Evolutionary conservation across 1,284 basidiomycete species (phyloP).

Genomic region (Boletus holoroseus): DNA sequence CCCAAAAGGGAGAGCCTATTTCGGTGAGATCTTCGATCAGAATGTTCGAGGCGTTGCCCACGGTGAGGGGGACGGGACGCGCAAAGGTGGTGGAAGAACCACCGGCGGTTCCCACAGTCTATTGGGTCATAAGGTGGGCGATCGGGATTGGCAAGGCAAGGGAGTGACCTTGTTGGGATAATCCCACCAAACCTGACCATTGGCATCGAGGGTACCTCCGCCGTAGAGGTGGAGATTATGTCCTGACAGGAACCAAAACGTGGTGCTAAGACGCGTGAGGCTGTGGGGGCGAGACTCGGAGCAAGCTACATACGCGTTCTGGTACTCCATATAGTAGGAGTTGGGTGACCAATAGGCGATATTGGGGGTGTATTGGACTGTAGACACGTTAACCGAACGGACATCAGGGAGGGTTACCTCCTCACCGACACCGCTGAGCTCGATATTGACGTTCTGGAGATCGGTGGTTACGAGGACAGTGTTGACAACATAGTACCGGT

Average conservation of each 20-base stretch:
- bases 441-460: conserved; percentile 38
- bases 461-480: conserved; percentile 38
- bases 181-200: conserved; percentile 41
- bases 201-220: conserved; percentile 39
- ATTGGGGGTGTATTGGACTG: conserved; percentile 39
- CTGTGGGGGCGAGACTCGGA: background rate
- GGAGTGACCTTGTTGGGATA: conserved; percentile 15
- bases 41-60: conserved; percentile 43
- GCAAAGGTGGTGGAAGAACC: conserved; percentile 36
- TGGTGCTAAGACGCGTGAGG: conserved; percentile 33
- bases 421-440: conserved; percentile 36
- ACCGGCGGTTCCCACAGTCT: conserved; percentile 19
- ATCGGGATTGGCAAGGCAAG: conserved; percentile 4
- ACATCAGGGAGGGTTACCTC: no score
- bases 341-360: conserved; percentile 45
- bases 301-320: conserved; percentile 32
- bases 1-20: conserved; percentile 36
- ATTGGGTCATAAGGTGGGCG: conserved; percentile 12
- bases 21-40: conserved; percentile 38
- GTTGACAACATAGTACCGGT: conserved; percentile 39
- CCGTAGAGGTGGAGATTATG: conserved; percentile 42
- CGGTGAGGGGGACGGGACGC: conserved; percentile 43
- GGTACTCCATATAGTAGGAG: conserved; percentile 39
- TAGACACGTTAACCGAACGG: background rate
- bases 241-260: conserved; percentile 46